These are phyloP conservation scores for Pestalotiopsis sp. DNA, from an alignment of 2,329 filamentous ascomycete genomes.

Conservation along the genomic window DNA sequence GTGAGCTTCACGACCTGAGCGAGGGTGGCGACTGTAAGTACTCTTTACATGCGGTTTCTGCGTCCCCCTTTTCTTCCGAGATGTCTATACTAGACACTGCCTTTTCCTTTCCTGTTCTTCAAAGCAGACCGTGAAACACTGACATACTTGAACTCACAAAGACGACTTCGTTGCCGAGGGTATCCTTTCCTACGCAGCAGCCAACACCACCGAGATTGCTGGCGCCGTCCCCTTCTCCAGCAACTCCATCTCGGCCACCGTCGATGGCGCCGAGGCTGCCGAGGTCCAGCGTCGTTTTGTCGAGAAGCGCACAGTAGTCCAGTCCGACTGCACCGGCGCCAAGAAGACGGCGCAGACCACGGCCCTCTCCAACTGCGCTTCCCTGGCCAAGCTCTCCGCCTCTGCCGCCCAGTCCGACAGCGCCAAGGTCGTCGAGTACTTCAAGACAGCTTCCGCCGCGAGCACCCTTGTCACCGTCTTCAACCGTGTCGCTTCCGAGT, in stretches of 20 bases:
- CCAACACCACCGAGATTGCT: conserved; percentile 53
- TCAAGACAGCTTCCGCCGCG: conserved; percentile 54
- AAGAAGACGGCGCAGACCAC: conserved; percentile 45
- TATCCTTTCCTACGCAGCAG: conserved; percentile 56
- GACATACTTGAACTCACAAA: background rate
- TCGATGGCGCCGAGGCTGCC: conserved; percentile 59
- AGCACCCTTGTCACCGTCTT: conserved; percentile 54
- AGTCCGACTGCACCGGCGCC: conserved; percentile 56
- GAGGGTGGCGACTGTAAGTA: conserved; percentile 47
- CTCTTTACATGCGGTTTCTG: background rate
- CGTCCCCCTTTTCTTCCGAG: no score
- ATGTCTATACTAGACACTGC: no score
- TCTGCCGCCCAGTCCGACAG: conserved; percentile 52
- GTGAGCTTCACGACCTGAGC: conserved; percentile 55
- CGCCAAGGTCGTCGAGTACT: conserved; percentile 61
- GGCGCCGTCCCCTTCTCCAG: conserved; percentile 60
- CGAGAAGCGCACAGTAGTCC: conserved; percentile 53
- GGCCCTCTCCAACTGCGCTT: conserved; percentile 57
- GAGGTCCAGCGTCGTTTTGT: conserved; percentile 50
- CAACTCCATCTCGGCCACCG: conserved; percentile 58
- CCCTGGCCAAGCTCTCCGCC: conserved; percentile 55
- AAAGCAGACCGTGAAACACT: background rate
- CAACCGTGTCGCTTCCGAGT: conserved; percentile 54
- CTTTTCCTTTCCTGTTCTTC: no score
- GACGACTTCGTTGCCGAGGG: conserved; percentile 59